phyloP scores from a whole-genome alignment of 164 flowering plant species.

The Tinospora cordifolia region DNA sequence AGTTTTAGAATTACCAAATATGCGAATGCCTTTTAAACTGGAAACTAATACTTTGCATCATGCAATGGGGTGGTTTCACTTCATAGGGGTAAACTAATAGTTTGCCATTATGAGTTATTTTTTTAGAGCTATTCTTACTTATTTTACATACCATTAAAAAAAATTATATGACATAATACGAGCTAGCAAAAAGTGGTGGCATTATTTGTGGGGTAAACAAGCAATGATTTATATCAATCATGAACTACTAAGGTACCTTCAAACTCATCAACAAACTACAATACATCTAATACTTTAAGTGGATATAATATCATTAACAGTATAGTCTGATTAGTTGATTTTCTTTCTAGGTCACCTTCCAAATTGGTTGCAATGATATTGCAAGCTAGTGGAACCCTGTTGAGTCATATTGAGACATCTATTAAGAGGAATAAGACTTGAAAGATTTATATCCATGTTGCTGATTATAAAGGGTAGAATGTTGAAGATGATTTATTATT shows the following conservation, averaged over 20 bases:
- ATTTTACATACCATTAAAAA: background rate
- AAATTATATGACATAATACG: background rate
- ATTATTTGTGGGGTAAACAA: background rate
- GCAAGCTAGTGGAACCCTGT: too few species aligned
- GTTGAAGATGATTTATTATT: too few species aligned
- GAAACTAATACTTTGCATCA: background rate
- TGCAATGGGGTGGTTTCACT: slow-evolving; percentile 2
- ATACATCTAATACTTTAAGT: too few species aligned
- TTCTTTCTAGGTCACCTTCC: background rate
- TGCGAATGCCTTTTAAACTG: background rate
- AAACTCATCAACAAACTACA: too few species aligned
- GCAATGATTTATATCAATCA: background rate
- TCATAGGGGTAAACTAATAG: background rate
- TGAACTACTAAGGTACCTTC: background rate
- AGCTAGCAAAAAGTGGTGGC: background rate
- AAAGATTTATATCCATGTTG: background rate
- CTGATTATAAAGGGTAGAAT: too few species aligned
- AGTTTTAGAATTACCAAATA: background rate
- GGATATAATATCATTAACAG: background rate
- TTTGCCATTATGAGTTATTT: slow-evolving; percentile 5
- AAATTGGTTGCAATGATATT: background rate
- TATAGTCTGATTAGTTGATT: background rate
- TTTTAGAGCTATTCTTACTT: background rate
- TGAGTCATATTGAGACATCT: too few species aligned
- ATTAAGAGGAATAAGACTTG: too few species aligned